A percentile compares a stretch with the other conserved stretches of the same genome.
phyloP scores from a whole-genome alignment of 768 basidiomycete species.

The Paxillus ammoniavirescens region DNA sequence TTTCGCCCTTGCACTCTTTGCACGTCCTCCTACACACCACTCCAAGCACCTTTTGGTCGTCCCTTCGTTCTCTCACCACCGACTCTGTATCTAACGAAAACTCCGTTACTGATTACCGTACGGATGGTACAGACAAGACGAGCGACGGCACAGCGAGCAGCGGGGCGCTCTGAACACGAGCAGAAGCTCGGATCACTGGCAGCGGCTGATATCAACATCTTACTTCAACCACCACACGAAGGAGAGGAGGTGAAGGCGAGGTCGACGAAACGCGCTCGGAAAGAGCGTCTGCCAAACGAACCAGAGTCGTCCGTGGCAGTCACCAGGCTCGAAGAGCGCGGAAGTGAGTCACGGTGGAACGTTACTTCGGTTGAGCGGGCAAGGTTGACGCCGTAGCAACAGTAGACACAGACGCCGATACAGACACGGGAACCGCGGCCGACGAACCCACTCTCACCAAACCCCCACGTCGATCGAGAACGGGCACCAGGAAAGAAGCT shows the following conservation, averaged over 20 bases:
- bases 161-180: not conserved
- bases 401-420: not conserved
- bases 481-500: conserved; percentile 9
- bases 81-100: no score
- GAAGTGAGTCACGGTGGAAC: conserved; percentile 9
- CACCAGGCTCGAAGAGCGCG: not conserved
- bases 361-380: no score
- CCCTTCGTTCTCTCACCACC: no score
- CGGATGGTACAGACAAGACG: conserved; percentile 27
- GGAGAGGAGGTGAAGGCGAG: not conserved
- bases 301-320: not conserved
- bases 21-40: no score
- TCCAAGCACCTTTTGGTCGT: no score
- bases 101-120: not conserved
- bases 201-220: not conserved
- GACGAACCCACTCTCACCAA: no score
- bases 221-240: not conserved
- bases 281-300: not conserved
- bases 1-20: no score
- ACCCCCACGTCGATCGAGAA: not conserved
- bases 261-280: conserved; percentile 17
- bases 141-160: not conserved
- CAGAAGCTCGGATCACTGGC: not conserved
- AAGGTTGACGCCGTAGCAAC: no score
- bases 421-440: not conserved